A percentile compares a stretch with the other conserved stretches of the same genome.
Evolutionary conservation across 2,329 filamentous ascomycete genomes (phyloP).

Genomic region (Penicillium olsonii): DNA sequence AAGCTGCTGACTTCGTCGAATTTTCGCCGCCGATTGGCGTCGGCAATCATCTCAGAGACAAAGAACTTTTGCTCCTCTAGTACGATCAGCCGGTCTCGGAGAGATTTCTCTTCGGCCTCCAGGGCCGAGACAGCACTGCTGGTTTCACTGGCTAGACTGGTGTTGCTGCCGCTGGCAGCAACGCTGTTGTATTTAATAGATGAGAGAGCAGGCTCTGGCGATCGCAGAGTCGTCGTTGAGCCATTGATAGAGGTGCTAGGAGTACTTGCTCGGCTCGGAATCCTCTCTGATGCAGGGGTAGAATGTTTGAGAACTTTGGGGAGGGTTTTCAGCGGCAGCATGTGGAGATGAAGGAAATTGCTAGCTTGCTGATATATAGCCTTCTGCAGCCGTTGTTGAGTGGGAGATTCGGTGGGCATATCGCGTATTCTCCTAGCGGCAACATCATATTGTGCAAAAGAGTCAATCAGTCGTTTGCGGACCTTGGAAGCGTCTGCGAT

Average conservation of each 20-base stretch:
- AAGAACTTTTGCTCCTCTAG: constrained; percentile 90
- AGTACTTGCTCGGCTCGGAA: constrained; percentile 27
- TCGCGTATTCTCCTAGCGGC: constrained; percentile 81
- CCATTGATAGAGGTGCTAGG: constrained; percentile 26
- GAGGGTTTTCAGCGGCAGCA: constrained; percentile 80
- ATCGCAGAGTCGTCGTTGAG: constrained; percentile 26
- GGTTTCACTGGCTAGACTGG: constrained; percentile 56
- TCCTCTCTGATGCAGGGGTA: constrained; percentile 50
- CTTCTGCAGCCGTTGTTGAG: constrained; percentile 75
- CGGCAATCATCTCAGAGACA: constrained; percentile 80
- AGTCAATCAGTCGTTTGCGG: constrained; percentile 84
- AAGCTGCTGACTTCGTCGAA: constrained; percentile 86
- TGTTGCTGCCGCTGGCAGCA: constrained; percentile 49
- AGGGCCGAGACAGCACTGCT: constrained; percentile 64
- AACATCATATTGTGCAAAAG: constrained; percentile 82
- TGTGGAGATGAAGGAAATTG: constrained; percentile 81
- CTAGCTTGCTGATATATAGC: constrained; percentile 81
- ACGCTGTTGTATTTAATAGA: constrained; percentile 60
- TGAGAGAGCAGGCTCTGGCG: constrained; percentile 53
- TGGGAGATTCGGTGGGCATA: constrained; percentile 69
- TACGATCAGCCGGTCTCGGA: constrained; percentile 77
- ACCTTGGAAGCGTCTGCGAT: constrained; percentile 85
- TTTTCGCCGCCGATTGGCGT: constrained; percentile 71
- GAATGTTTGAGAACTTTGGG: constrained; percentile 68
- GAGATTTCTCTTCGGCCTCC: constrained; percentile 79